Base-by-base conservation (phyloP, 352 stramenopile genomes). In the Globisporangium perplexum region DNA sequence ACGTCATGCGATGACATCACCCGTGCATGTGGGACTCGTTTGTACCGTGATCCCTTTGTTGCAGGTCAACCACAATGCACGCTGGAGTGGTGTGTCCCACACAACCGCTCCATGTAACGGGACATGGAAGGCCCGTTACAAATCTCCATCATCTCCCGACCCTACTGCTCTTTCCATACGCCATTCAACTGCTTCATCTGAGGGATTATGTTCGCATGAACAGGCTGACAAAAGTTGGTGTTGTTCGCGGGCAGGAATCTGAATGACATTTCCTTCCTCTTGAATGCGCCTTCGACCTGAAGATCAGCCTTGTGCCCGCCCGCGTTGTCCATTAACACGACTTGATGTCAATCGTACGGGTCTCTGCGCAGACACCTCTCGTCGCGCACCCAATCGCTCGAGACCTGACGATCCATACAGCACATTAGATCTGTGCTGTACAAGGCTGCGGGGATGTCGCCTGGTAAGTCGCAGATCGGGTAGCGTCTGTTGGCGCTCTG, bases 191-290 rank as follows among this genome's bases (percentile, higher is more conserved):
- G 28, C 28, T 31, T n/a, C n/a, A n/a, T n/a, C n/a, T n/a, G n/a
- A n/a, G n/a, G 47, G 12, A 60, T 55, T 3, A 55, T 41, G 2
- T 24, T 43, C 18, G 33, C 42, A 26, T 60, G 39, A 4, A 47
- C 55, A 30, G 55, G 39, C 45, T 60, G 55, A 22, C 55, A 55
- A 18, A 60, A 14, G 17, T 60, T 20, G 10, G 47, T 60, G 30
- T 47, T 53, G 47, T 60, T 60, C 1, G 39, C 38, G 10, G 47
- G 55, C 4, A 55, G 14, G 31, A 47, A 52, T 6, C 20, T n/a
- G 12, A 47, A 30, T 8, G 28, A 31, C 4, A 8, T 31, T 31
- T 0, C 8, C 28, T 4, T 31, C 28, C 8, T 4, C 8, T 15
- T 17, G 3, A 47, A 20, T 11, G n/a, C 6, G n/a, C 10, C 8